Evolutionary conservation across 2,329 filamentous ascomycete genomes (phyloP).

Genomic region (Scedosporium minutisporum): DNA sequence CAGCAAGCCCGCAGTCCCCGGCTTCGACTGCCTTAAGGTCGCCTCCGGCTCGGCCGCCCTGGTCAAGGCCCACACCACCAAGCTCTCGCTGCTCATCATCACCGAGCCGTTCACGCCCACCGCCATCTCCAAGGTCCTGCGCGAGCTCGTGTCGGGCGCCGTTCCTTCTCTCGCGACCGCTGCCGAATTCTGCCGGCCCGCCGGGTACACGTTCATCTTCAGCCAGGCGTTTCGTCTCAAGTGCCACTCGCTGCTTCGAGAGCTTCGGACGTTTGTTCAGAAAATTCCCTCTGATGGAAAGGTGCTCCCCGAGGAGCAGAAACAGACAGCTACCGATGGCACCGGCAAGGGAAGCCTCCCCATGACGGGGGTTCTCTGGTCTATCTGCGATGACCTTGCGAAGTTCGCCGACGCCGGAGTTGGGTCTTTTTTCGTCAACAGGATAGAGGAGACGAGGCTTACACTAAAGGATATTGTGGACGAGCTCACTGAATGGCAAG

Average conservation of each 20-base stretch:
- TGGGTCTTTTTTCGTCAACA: constrained; percentile 58
- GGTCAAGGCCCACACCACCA: constrained; percentile 75
- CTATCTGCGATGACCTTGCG: constrained; percentile 65
- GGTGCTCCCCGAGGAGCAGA: constrained; percentile 24
- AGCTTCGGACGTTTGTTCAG: constrained; percentile 50
- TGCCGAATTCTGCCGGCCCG: constrained; percentile 52
- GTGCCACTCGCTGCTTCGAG: constrained; percentile 49
- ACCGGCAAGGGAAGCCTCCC: constrained; percentile 46
- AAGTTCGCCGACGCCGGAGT: constrained; percentile 58
- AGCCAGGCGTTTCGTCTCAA: constrained; percentile 53
- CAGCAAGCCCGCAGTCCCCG: constrained; percentile 1
- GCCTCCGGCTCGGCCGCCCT: constrained; percentile 63
- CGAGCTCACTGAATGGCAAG: constrained; percentile 81
- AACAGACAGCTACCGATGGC: constrained; percentile 17
- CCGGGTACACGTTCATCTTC: constrained; percentile 53
- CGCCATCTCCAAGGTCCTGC: constrained; percentile 61
- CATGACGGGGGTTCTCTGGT: constrained; percentile 72
- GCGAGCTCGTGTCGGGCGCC: constrained; percentile 62
- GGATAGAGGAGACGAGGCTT: constrained; percentile 64
- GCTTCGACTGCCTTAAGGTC: constrained; percentile 53
- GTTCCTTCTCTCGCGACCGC: constrained; percentile 66
- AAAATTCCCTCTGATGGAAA: constrained; percentile 52
- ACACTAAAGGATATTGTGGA: constrained; percentile 73
- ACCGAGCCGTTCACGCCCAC: constrained; percentile 79
- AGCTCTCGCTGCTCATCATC: constrained; percentile 76